Conservation (phyloP, 83 land plant species). For the Thuja plicata region DNA sequence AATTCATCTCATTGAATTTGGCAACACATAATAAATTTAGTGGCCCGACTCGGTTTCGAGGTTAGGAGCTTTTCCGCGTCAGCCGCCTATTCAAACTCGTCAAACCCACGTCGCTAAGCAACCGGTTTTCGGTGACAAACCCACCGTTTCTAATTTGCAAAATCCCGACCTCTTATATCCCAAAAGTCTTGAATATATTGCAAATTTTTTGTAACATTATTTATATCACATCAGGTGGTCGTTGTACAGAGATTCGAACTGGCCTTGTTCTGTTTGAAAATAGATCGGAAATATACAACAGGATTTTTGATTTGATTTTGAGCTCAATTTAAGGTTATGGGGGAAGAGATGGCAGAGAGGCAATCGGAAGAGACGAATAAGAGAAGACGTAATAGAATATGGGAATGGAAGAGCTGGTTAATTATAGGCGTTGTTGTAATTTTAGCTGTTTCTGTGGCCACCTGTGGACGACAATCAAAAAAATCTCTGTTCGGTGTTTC, state of each 20-base stretch:
- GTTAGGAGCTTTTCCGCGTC: too few relatives aligned
- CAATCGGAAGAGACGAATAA: background rate
- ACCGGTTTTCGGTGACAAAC: too few relatives aligned
- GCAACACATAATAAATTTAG: too few relatives aligned
- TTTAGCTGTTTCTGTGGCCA: slow-evolving; percentile 4
- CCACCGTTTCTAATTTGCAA: too few relatives aligned
- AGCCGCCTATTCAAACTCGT: too few relatives aligned
- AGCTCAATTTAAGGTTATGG: background rate
- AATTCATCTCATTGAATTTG: too few relatives aligned
- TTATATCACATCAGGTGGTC: background rate
- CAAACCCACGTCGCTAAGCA: too few relatives aligned
- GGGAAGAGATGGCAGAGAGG: background rate
- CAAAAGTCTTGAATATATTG: background rate
- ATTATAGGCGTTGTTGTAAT: background rate
- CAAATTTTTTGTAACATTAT: background rate
- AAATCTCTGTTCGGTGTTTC: slow-evolving; percentile 3
- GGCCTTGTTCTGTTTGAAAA: background rate
- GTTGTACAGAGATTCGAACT: background rate
- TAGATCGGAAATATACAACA: background rate
- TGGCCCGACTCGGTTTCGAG: too few relatives aligned
- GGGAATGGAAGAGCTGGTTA: background rate
- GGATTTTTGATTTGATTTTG: background rate
- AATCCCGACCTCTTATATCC: too few relatives aligned
- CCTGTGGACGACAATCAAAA: background rate
- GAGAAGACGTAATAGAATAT: background rate